Evolutionary conservation across 768 basidiomycete species (phyloP).

Genomic region (Mycena belliarum): DNA sequence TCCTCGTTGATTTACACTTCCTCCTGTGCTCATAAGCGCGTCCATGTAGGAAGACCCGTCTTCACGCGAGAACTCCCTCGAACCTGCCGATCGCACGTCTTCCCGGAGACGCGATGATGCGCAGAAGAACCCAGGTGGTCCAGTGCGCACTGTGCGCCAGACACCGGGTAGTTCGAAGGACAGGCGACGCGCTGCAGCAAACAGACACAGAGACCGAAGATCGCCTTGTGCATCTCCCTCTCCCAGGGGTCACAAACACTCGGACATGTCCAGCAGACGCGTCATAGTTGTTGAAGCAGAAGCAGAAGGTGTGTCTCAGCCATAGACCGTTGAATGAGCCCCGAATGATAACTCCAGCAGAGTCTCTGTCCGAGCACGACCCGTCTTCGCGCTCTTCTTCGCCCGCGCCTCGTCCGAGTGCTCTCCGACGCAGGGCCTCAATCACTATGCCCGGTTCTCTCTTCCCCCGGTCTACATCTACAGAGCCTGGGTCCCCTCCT

Average conservation of each 20-base stretch:
- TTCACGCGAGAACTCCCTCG: constrained; percentile 16
- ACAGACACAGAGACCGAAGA: constrained; percentile 9
- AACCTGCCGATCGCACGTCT: not conserved
- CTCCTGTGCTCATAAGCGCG: constrained; percentile 7
- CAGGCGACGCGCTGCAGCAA: constrained; percentile 6
- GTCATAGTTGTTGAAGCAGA: constrained; percentile 21
- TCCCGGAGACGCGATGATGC: not conserved
- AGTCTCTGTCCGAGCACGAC: constrained; percentile 10
- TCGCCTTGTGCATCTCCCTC: constrained; percentile 13
- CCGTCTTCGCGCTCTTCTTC: constrained; percentile 28
- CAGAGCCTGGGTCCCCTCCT: constrained; percentile 43
- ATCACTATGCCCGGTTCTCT: constrained; percentile 80
- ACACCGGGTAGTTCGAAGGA: constrained; percentile 10
- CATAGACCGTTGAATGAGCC: constrained; percentile 7
- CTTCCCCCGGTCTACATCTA: constrained; percentile 72
- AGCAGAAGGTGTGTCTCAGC: constrained; percentile 8
- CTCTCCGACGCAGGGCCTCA: constrained; percentile 42
- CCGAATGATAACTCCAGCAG: not conserved
- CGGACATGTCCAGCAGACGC: constrained; percentile 16
- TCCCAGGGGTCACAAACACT: constrained; percentile 3
- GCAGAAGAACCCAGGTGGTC: constrained; percentile 6
- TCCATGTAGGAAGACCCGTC: constrained; percentile 7
- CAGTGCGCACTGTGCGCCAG: constrained; percentile 13
- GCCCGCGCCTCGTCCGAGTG: constrained; percentile 33
- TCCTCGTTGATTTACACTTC: not conserved